Conservation (phyloP, 78 protist genomes). For the Corallochytrium limacisporum region DNA sequence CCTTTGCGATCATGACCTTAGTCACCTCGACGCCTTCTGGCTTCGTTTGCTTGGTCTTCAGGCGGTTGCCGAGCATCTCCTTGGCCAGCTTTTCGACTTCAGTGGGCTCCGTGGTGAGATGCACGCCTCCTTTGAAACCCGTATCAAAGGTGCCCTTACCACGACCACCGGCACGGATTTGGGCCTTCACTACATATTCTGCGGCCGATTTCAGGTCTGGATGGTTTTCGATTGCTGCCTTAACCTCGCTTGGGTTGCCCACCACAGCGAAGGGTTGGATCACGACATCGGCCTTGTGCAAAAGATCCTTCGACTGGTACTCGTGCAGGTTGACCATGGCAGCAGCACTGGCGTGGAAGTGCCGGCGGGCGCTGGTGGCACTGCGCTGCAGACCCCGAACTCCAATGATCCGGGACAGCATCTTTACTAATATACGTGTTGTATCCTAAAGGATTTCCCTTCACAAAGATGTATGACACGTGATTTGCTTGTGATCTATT, state of each 20-base stretch:
- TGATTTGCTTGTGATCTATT: too few species aligned
- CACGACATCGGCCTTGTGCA: constrained; percentile 46
- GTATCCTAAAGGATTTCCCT: too few species aligned
- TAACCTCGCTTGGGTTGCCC: constrained; percentile 32
- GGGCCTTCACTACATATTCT: constrained; percentile 5
- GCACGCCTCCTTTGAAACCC: constrained; percentile 89
- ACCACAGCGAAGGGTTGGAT: constrained; percentile 39
- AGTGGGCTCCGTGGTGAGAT: constrained; percentile 18
- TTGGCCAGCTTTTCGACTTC: constrained; percentile 22
- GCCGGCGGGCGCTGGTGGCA: too few species aligned
- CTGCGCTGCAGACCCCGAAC: too few species aligned
- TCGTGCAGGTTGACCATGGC: constrained; percentile 71
- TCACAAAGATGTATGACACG: too few species aligned
- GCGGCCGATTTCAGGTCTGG: neutral
- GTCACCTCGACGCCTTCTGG: constrained; percentile 56
- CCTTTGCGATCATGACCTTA: constrained; percentile 39
- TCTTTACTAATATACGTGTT: too few species aligned
- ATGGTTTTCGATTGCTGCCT: neutral
- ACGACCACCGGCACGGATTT: constrained; percentile 91
- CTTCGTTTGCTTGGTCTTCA: constrained; percentile 85
- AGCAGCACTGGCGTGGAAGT: too few species aligned
- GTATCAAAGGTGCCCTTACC: constrained; percentile 82
- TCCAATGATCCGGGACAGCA: too few species aligned
- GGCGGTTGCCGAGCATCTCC: constrained; percentile 76
- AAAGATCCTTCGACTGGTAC: constrained; percentile 54